Base-by-base conservation (phyloP, 2,329 filamentous ascomycete species). In the Trichoderma simmonsii region DNA sequence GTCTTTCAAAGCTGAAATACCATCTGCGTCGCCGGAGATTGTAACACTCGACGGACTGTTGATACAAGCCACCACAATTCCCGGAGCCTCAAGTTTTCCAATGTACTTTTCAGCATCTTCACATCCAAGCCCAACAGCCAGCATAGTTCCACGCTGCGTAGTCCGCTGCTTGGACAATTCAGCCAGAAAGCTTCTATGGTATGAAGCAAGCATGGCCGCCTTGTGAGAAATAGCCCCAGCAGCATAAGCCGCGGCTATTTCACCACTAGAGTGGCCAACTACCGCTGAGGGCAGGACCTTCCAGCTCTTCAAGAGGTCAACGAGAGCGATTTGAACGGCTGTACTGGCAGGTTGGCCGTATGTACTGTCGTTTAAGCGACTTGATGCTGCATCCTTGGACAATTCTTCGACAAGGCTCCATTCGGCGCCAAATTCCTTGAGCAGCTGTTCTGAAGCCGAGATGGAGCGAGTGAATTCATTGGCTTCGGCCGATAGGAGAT, bases 181-280 rank as follows among this genome's bases (percentile, higher is more conserved):
- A 9, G 66, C 56, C 4, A 69, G 14, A 36, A 76, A 60, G 43
- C 77, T 76, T 15, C 76, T 69, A 64, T 74, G 74, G 61, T 77
- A 79, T 1, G 78, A 75, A 26, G 76, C 71, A 26, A 73, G 70
- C 64, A 78, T 73, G 14, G 77, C 75, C 15, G 73, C 59, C 14
- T 74, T 60, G 6, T 72, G 69, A 3, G 70, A 65, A 5, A 79
- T 63, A 14, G 68, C 68, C 1, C 78, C 78, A 2, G 77, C 76
- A 14, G 78, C 79, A 73, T 82, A 84, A 3, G 82, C 82, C 2
- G 82, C 82, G 0, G 80, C 80, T 26, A 83, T 77, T 62, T 78
- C 77, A 12, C 77, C 77, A 15, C 74, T 76, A 18, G 76, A 77
- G 54, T 78, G 77, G 4, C 77, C 77, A 6, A 76, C 72, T 9